phyloP scores from a whole-genome alignment of 1,139 yeast species.

The Scheffersomyces titani region DNA sequence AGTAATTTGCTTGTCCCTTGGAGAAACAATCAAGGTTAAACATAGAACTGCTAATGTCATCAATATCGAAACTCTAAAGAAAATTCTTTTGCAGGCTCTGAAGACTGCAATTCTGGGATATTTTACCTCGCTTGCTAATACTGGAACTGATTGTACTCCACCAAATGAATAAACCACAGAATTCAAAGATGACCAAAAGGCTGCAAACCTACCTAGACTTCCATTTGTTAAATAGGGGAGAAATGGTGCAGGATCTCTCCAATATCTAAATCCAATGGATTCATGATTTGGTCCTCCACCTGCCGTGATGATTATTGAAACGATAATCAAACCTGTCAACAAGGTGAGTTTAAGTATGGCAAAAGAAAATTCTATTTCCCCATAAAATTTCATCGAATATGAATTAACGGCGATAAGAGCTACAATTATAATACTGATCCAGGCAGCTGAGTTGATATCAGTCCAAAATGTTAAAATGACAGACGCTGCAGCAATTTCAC shows the following conservation, averaged over 20 bases:
- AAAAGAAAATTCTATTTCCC: slow-evolving; percentile 34
- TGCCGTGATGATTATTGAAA: slow-evolving; percentile 28
- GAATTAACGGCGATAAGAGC: slow-evolving; percentile 25
- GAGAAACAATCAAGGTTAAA: slow-evolving; percentile 49
- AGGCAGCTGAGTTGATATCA: slow-evolving; percentile 24
- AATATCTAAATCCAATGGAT: slow-evolving; percentile 29
- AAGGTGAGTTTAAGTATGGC: slow-evolving; percentile 29
- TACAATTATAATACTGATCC: slow-evolving; percentile 44
- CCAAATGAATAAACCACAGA: slow-evolving; percentile 34
- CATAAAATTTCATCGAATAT: slow-evolving; percentile 28
- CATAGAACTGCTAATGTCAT: slow-evolving; percentile 43
- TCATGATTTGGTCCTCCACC: slow-evolving; percentile 31
- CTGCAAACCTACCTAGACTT: slow-evolving; percentile 25
- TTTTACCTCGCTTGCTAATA: slow-evolving; percentile 50
- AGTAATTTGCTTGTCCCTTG: slow-evolving; percentile 39
- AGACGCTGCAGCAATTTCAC: slow-evolving; percentile 27
- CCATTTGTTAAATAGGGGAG: slow-evolving; percentile 18
- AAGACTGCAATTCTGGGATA: slow-evolving; percentile 50
- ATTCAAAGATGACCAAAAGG: slow-evolving; percentile 28
- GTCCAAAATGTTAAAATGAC: slow-evolving; percentile 28
- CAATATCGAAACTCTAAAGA: slow-evolving; percentile 47
- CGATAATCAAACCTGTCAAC: slow-evolving; percentile 25
- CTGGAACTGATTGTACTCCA: slow-evolving; percentile 39
- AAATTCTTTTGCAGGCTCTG: slow-evolving; percentile 46
- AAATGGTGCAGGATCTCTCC: slow-evolving; percentile 30